Percentiles rank a stretch among this genome's conserved stretches.
These are phyloP conservation scores for Pythium oligandrum DNA, from an alignment of 352 stramenopile genomes.

Conservation along the genomic window DNA sequence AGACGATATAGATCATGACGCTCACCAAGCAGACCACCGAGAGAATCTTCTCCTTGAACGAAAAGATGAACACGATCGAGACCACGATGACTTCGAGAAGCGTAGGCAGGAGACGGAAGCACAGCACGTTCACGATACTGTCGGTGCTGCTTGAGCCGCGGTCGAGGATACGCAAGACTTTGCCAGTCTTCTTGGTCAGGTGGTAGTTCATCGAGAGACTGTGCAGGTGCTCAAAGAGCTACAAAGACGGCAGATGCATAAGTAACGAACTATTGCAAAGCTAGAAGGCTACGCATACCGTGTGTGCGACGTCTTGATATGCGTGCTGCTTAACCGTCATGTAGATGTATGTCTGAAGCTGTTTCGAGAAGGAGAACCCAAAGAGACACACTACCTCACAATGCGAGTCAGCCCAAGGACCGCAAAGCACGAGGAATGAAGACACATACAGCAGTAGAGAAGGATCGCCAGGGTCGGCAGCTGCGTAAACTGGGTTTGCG, in stretches of 20 bases:
- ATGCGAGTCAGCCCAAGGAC: no score
- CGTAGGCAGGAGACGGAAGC: conserved; percentile 94
- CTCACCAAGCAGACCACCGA: conserved; percentile 83
- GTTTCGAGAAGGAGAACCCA: conserved; percentile 86
- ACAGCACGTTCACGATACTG: conserved; percentile 96
- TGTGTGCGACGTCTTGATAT: conserved; percentile 93
- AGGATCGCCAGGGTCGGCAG: conserved; percentile 41
- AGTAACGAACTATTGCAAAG: not conserved
- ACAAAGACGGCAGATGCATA: not conserved
- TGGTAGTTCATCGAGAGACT: conserved; percentile 96
- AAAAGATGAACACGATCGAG: conserved; percentile 81
- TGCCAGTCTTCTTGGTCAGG: conserved; percentile 95
- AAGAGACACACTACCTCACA: conserved; percentile 40
- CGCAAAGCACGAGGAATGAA: no score
- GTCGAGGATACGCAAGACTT: conserved; percentile 91
- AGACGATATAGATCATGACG: conserved; percentile 91
- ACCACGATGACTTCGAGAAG: conserved; percentile 94
- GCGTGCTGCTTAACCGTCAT: conserved; percentile 95
- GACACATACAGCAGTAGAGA: conserved; percentile 52
- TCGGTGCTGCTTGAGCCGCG: conserved; percentile 82
- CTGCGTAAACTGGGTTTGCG: conserved; percentile 24
- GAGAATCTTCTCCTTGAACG: conserved; percentile 91
- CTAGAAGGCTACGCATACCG: conserved; percentile 25
- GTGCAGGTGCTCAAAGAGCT: conserved; percentile 93
- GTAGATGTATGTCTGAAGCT: conserved; percentile 91